phyloP scores from a whole-genome alignment of 306 rosid genomes.

The Cucumis hystrix region DNA sequence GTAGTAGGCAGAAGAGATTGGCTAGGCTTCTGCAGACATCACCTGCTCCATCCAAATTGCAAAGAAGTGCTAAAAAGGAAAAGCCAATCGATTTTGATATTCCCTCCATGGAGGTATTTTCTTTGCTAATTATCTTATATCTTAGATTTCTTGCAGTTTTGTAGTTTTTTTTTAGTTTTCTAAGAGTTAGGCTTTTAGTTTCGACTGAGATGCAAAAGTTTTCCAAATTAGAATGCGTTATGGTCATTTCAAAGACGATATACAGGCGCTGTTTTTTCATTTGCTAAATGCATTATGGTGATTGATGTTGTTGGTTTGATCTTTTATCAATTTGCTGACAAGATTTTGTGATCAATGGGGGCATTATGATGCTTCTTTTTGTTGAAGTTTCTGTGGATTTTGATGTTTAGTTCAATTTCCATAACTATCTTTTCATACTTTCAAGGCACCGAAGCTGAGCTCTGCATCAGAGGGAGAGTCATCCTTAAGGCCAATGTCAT shows the following conservation, averaged over 20 bases:
- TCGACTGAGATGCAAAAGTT: neutral
- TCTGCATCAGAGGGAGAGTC: constrained; percentile 56
- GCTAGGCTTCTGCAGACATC: constrained; percentile 58
- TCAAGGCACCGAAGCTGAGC: constrained; percentile 42
- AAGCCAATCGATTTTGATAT: constrained; percentile 12
- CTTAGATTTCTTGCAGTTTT: neutral
- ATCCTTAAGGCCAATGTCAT: constrained; percentile 25
- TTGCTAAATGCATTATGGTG: neutral
- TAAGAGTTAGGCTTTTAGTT: neutral
- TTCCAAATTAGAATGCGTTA: neutral
- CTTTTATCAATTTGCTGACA: neutral
- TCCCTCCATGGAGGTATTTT: constrained; percentile 34
- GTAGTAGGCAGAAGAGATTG: constrained; percentile 81
- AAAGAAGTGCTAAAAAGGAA: constrained; percentile 19
- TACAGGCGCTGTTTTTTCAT: neutral
- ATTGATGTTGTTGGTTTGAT: neutral
- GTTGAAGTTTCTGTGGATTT: neutral
- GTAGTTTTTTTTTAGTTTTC: neutral
- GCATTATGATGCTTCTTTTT: neutral
- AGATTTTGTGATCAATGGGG: neutral
- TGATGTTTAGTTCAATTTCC: neutral
- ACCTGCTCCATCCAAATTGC: constrained; percentile 33
- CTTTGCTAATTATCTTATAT: neutral
- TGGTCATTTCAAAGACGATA: neutral
- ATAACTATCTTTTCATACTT: neutral